Evolutionary conservation across 176 grass and related monocot species (phyloP).

Genomic region (Metroxylon sagu): DNA sequence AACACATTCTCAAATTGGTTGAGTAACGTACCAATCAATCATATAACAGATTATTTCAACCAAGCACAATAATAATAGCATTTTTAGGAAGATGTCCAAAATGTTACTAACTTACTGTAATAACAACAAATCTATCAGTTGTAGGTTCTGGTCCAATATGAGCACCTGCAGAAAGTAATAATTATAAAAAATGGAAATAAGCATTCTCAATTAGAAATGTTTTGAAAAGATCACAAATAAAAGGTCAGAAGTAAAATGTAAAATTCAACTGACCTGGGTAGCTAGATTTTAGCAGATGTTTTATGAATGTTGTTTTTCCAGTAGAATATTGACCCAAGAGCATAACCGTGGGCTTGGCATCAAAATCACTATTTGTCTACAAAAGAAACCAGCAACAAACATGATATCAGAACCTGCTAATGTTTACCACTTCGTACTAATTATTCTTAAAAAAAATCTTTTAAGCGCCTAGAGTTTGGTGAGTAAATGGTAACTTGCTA

Average conservation of each 20-base stretch:
- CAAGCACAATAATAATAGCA: too few species aligned
- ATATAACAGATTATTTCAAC: too few species aligned
- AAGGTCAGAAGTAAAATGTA: not conserved
- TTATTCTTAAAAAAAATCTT: too few species aligned
- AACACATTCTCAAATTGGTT: too few species aligned
- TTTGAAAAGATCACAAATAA: not conserved
- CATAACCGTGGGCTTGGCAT: slow-evolving; percentile 99
- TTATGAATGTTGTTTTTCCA: slow-evolving; percentile 98
- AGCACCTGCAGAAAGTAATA: slow-evolving; percentile 41
- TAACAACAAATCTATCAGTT: slow-evolving; percentile 94
- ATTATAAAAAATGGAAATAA: not conserved
- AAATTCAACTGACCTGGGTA: slow-evolving; percentile 61
- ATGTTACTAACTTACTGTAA: slow-evolving; percentile 38
- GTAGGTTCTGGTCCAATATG: slow-evolving; percentile 99
- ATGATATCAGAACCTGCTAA: too few species aligned
- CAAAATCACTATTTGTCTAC: slow-evolving; percentile 97
- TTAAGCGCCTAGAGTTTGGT: too few species aligned
- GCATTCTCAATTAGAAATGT: not conserved
- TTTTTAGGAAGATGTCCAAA: slow-evolving; percentile 4
- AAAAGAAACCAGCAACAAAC: slow-evolving; percentile 9
- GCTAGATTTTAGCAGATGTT: slow-evolving; percentile 75
- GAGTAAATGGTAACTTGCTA: too few species aligned
- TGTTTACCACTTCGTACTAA: too few species aligned
- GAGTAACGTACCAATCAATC: too few species aligned
- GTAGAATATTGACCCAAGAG: slow-evolving; percentile 99